Evolutionary conservation across 1,139 yeast genomes (phyloP).

Genomic region (Arxiozyma telluris): DNA sequence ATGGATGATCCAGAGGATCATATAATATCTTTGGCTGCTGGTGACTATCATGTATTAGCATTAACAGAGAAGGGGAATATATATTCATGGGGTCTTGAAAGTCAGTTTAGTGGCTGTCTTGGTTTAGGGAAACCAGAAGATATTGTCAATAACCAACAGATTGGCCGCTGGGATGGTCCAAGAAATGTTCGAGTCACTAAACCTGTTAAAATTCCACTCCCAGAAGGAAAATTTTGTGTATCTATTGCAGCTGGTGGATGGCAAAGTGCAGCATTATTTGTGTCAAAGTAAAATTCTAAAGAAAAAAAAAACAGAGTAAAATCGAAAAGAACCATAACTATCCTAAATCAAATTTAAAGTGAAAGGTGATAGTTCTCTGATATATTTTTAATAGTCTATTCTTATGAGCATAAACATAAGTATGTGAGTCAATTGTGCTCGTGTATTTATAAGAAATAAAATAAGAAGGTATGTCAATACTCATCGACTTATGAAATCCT

Average conservation of each 20-base stretch:
- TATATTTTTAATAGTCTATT: no score
- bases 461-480: neutral
- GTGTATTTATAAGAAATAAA: no score
- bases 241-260: constrained; percentile 70
- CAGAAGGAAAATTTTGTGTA: constrained; percentile 34
- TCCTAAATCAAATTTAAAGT: neutral
- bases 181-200: constrained; percentile 36
- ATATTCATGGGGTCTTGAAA: constrained; percentile 66
- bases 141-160: constrained; percentile 23
- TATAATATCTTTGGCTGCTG: constrained; percentile 53
- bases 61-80: constrained; percentile 50
- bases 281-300: constrained; percentile 6
- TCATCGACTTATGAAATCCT: no score
- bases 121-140: constrained; percentile 48
- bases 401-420: neutral
- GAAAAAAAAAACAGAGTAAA: no score
- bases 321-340: neutral
- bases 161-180: constrained; percentile 28
- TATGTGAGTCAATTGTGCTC: neutral
- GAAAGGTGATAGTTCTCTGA: neutral
- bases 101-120: constrained; percentile 55
- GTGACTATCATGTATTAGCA: constrained; percentile 68
- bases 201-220: constrained; percentile 39
- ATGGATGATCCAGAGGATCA: constrained; percentile 40
- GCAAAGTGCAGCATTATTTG: constrained; percentile 60